phyloP scores from a whole-genome alignment of 2,329 filamentous ascomycete genomes.

The Claviceps arundinis region DNA sequence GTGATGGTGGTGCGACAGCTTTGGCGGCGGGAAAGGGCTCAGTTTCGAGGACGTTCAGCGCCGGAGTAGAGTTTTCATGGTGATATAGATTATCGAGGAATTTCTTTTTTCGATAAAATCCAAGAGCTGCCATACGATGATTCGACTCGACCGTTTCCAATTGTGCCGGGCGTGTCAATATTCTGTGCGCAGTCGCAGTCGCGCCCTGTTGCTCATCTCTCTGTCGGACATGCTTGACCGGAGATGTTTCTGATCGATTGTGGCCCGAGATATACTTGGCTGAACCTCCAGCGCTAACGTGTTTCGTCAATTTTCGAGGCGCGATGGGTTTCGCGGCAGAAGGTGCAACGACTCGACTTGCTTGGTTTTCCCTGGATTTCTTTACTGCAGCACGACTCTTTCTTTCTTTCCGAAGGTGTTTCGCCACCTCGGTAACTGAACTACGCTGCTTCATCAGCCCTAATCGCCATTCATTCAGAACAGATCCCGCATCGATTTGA shows the following conservation, averaged over 20 bases:
- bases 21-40: background rate
- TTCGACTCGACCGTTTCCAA: constrained; percentile 34
- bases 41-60: background rate
- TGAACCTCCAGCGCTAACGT: constrained; percentile 14
- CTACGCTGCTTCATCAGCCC: constrained; percentile 34
- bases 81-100: constrained; percentile 42
- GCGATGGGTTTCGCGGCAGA: background rate
- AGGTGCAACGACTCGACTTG: background rate
- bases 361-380: constrained; percentile 13
- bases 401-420: constrained; percentile 3
- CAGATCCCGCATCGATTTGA: constrained; percentile 41
- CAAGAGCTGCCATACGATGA: constrained; percentile 19
- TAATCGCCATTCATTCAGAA: constrained; percentile 42
- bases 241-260: background rate
- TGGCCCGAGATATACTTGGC: constrained; percentile 12
- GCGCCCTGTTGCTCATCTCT: background rate
- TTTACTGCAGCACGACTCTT: constrained; percentile 6
- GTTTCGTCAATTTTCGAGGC: constrained; percentile 17
- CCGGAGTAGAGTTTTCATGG: constrained; percentile 12
- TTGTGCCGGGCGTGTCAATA: constrained; percentile 33
- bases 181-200: background rate
- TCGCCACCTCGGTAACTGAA: constrained; percentile 17
- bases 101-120: constrained; percentile 39
- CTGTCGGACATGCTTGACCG: background rate
- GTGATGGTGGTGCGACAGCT: background rate